These are phyloP conservation scores for Plantago major DNA, from an alignment of 257 asterid species.

Conservation along the genomic window DNA sequence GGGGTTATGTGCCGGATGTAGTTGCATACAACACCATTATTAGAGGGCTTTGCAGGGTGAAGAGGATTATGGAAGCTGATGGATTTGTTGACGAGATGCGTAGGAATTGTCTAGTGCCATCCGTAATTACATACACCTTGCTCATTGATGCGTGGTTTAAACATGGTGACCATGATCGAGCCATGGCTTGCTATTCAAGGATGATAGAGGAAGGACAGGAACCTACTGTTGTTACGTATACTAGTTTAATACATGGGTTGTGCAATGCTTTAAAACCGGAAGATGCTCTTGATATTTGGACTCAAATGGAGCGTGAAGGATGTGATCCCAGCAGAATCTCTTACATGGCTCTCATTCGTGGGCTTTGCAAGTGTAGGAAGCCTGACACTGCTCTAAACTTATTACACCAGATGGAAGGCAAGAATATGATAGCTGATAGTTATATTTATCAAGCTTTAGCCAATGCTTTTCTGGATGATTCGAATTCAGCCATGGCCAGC, in stretches of 20 bases:
- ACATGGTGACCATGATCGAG: conserved; percentile 52
- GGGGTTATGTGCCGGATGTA: conserved; percentile 75
- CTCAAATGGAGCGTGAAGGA: conserved; percentile 55
- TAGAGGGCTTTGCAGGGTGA: conserved; percentile 65
- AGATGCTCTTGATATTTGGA: conserved; percentile 60
- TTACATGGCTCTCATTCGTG: conserved; percentile 80
- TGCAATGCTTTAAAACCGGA: conserved; percentile 62
- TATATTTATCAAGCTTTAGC: conserved; percentile 47
- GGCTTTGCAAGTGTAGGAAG: conserved; percentile 80
- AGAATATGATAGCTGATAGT: conserved; percentile 55
- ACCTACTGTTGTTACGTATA: conserved; percentile 72
- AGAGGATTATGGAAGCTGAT: conserved; percentile 55
- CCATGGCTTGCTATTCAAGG: conserved; percentile 37
- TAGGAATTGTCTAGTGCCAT: conserved; percentile 70
- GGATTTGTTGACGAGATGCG: conserved; percentile 54
- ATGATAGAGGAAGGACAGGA: conserved; percentile 55
- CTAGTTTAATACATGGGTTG: conserved; percentile 76
- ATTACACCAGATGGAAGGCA: conserved; percentile 69
- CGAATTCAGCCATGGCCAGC: conserved; percentile 40
- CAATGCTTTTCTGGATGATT: conserved; percentile 47
- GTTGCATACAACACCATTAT: conserved; percentile 72
- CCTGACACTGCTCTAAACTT: conserved; percentile 53
- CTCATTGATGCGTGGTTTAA: conserved; percentile 87
- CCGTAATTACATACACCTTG: conserved; percentile 78
- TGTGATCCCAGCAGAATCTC: conserved; percentile 62